A percentile compares a stretch with the other conserved stretches of the same genome.
phyloP scores from a whole-genome alignment of 306 rosid genomes.

The Sphenostylis stenocarpa region DNA sequence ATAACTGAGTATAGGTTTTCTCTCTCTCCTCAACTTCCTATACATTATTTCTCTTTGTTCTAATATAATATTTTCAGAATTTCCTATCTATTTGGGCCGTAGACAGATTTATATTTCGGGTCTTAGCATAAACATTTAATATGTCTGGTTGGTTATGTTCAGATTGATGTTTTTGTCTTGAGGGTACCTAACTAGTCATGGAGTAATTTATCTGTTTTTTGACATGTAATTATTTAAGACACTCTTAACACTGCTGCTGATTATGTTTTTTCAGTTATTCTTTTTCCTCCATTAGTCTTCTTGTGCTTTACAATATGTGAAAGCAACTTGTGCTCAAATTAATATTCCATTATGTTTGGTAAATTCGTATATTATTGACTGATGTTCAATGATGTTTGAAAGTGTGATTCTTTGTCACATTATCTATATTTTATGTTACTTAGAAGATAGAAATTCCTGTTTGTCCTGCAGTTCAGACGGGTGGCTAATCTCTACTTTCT shows the following conservation, averaged over 20 bases:
- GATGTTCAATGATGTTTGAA: slow-evolving; percentile 13
- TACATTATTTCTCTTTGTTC: background rate
- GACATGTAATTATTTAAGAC: background rate
- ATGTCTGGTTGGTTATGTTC: background rate
- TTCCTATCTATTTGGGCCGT: no score
- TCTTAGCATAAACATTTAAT: background rate
- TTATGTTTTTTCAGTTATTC: background rate
- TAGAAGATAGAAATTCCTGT: slow-evolving; percentile 51
- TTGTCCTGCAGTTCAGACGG: slow-evolving; percentile 91
- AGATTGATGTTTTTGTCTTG: slow-evolving; percentile 4
- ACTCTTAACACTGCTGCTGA: slow-evolving; percentile 1
- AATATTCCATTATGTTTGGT: background rate
- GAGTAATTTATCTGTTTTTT: slow-evolving; percentile 2
- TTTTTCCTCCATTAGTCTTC: background rate
- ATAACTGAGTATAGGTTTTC: background rate
- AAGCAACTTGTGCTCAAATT: slow-evolving; percentile 3
- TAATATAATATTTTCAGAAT: background rate
- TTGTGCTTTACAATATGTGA: slow-evolving; percentile 8
- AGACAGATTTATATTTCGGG: no score
- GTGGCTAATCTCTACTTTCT: slow-evolving; percentile 98
- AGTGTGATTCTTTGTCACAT: slow-evolving; percentile 26
- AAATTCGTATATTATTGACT: slow-evolving; percentile 20
- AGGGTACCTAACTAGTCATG: background rate
- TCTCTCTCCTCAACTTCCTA: background rate
- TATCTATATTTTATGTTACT: slow-evolving; percentile 37